Base-by-base conservation (phyloP, 2,329 filamentous ascomycete species). In the Trichoderma sp. region DNA sequence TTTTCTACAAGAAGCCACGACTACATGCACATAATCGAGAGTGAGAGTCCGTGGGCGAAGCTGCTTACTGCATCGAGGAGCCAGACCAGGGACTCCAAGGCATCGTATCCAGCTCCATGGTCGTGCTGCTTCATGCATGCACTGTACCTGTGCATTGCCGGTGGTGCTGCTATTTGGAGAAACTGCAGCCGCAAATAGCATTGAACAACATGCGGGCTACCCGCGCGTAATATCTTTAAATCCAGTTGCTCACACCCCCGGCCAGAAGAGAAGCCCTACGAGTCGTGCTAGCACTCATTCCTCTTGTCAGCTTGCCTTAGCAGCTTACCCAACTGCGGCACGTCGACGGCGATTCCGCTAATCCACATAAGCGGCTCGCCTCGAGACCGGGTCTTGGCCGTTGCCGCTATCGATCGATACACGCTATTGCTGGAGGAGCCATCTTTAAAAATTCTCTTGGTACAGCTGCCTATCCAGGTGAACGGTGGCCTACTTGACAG, bases 171-270 rank as follows among this genome's bases (percentile, higher is more conserved):
- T 46, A 26, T 37, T 63, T 10, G 30, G 26, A 30, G 24, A 32
- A 55, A 28, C 16, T 11, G 10, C n/a, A 24, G 21, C n/a, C 13
- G 4, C 46, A 10, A 49, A 21, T 13, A 21, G n/a, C 1, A 21
- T n/a, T 18, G 18, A 11, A 14, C 21, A 21, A 21, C 32, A 24
- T 58, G 10, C n/a, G 11, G 58, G 13, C n/a, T 16, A 54, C 32
- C 51, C 51, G 34, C 49, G 32, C 21, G 60, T 64, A 28, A 64
- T 55, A 64, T 64, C 24, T 37, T 64, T 64, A 64, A 55, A 64
- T 64, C 49, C 16, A 52, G 28, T n/a, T 49, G 49, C 52, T 5
- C 52, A 30, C 6, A 28, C 28, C 52, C 52, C 52, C 46, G 52
- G 60, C 49, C 32, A 24, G 21, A 43, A 34, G 32, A 5, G 21